These are phyloP conservation scores for Isoetes engelmannii DNA, from an alignment of 83 land plant species.

Conservation along the genomic window DNA sequence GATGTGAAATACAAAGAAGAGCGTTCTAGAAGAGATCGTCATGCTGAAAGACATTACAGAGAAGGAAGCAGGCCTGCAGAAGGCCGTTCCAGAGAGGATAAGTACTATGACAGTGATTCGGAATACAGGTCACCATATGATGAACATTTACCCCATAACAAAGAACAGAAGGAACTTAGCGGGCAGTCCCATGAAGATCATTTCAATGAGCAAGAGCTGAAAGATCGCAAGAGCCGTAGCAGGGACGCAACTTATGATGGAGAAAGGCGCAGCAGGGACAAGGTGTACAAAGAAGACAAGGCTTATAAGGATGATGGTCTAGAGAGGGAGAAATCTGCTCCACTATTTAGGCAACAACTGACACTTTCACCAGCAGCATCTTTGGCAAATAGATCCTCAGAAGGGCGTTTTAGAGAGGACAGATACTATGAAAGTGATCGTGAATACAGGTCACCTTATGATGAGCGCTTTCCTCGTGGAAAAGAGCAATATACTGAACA, in stretches of 20 bases:
- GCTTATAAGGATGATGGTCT: neutral
- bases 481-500: too few relatives aligned
- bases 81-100: constrained; percentile 12
- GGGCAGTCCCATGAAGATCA: constrained; percentile 5
- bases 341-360: neutral
- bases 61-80: constrained; percentile 23
- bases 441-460: too few relatives aligned
- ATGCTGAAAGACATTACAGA: constrained; percentile 11
- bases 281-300: too few relatives aligned
- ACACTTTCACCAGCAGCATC: too few relatives aligned
- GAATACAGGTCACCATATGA: too few relatives aligned
- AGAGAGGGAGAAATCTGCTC: constrained; percentile 6
- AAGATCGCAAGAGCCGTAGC: constrained; percentile 7
- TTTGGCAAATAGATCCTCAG: too few relatives aligned
- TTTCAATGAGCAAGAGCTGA: constrained; percentile 3
- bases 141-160: too few relatives aligned
- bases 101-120: too few relatives aligned
- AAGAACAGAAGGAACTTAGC: neutral
- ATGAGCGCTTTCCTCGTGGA: too few relatives aligned
- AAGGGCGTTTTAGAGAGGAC: too few relatives aligned
- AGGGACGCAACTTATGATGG: constrained; percentile 9
- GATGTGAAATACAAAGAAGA: constrained; percentile 24
- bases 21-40: constrained; percentile 15
- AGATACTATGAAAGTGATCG: too few relatives aligned
- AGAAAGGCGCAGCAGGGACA: neutral